Conservation (phyloP, 176 grass and related monocot species). For the Lolium perenne region DNA sequence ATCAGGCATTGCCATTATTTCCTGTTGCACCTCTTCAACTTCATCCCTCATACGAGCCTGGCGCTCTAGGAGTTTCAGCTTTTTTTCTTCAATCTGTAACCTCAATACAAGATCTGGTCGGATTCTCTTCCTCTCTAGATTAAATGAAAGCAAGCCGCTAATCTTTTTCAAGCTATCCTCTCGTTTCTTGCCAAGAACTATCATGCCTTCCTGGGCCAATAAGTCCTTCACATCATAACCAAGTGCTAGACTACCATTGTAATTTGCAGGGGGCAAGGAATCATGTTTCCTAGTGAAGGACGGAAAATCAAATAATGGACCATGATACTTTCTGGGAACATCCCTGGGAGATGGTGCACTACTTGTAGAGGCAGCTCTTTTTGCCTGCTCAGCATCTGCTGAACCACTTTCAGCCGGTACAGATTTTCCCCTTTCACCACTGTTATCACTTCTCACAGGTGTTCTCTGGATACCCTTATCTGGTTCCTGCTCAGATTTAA, state of each 20-base stretch:
- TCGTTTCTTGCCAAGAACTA: slow-evolving; percentile 83
- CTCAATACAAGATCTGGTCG: slow-evolving; percentile 90
- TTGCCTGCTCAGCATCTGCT: slow-evolving; percentile 66
- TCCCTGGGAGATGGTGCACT: slow-evolving; percentile 59
- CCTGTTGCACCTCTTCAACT: slow-evolving; percentile 96
- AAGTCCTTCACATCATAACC: slow-evolving; percentile 95
- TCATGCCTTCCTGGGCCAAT: slow-evolving; percentile 80
- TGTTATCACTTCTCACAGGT: slow-evolving; percentile 60
- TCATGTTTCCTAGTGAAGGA: slow-evolving; percentile 96
- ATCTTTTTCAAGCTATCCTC: slow-evolving; percentile 92
- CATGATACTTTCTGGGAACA: slow-evolving; percentile 88
- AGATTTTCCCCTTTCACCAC: slow-evolving; percentile 81
- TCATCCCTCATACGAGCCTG: slow-evolving; percentile 90
- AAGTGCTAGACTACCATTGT: slow-evolving; percentile 78
- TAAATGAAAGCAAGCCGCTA: slow-evolving; percentile 84
- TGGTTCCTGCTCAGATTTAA: slow-evolving; percentile 92
- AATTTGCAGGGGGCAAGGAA: slow-evolving; percentile 69
- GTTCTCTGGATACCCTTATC: slow-evolving; percentile 70
- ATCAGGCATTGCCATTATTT: slow-evolving; percentile 98
- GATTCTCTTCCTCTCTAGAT: slow-evolving; percentile 93
- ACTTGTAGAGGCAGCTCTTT: slow-evolving; percentile 67
- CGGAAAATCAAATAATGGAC: slow-evolving; percentile 93
- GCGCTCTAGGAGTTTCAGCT: slow-evolving; percentile 83
- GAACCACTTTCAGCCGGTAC: slow-evolving; percentile 61
- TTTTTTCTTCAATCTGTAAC: slow-evolving; percentile 98